phyloP scores from a whole-genome alignment of 805 yeast species.

The Pichia exigua region DNA sequence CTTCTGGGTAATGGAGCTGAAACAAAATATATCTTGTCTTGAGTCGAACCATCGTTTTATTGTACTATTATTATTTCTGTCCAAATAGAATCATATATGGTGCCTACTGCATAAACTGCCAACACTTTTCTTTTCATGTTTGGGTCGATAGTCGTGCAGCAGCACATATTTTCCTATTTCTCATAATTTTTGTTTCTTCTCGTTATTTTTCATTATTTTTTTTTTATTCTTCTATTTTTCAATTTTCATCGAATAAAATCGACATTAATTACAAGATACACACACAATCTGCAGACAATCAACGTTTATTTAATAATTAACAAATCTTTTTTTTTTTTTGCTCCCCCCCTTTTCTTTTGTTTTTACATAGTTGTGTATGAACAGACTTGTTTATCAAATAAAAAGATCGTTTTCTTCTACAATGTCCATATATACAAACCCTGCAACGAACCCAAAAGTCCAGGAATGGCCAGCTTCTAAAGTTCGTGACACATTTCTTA shows the following conservation, averaged over 20 bases:
- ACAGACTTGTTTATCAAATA: neutral
- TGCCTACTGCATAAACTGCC: too few relatives aligned
- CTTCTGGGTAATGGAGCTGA: constrained; percentile 46
- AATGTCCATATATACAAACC: constrained; percentile 8
- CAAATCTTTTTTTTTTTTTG: too few relatives aligned
- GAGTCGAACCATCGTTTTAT: constrained; percentile 65
- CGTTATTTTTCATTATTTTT: neutral
- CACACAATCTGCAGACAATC: neutral
- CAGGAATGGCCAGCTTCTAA: constrained; percentile 41
- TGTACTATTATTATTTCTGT: too few relatives aligned
- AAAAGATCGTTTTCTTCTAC: constrained; percentile 1
- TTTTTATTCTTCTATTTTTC: too few relatives aligned
- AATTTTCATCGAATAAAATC: neutral
- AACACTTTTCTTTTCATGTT: neutral
- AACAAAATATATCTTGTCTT: constrained; percentile 80
- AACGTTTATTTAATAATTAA: neutral
- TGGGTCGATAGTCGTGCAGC: neutral
- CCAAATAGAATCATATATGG: too few relatives aligned
- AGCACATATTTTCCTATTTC: too few relatives aligned
- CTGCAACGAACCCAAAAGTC: constrained; percentile 9
- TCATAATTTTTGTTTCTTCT: neutral
- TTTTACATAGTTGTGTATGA: neutral
- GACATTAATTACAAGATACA: neutral
- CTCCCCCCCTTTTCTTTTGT: neutral
- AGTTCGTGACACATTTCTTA: constrained; percentile 74